Percentiles rank a stretch among this genome's conserved stretches.
phyloP scores from a whole-genome alignment of 306 rosid species.

The Cicer cuneatum region DNA sequence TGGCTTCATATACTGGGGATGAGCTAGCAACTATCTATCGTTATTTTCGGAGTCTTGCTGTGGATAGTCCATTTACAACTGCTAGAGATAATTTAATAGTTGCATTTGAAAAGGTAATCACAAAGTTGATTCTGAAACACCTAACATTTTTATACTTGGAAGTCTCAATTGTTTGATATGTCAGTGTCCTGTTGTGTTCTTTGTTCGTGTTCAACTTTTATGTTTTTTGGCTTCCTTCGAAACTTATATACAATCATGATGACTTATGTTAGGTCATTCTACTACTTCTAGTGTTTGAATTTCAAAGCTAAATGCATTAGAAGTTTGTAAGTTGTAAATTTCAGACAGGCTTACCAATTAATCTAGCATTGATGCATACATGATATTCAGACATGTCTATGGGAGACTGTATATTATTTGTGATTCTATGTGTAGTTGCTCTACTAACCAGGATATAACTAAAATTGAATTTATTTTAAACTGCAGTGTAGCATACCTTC shows the following conservation, averaged over 20 bases:
- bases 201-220: constrained; percentile 12
- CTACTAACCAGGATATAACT: constrained; percentile 7
- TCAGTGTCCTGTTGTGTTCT: constrained; percentile 9
- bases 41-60: constrained; percentile 92
- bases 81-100: constrained; percentile 94
- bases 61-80: constrained; percentile 89
- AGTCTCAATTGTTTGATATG: constrained; percentile 20
- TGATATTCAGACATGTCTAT: background rate
- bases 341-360: constrained; percentile 24
- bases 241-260: constrained; percentile 5
- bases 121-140: constrained; percentile 14
- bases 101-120: constrained; percentile 92
- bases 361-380: constrained; percentile 1
- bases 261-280: constrained; percentile 22
- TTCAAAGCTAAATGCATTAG: constrained; percentile 18
- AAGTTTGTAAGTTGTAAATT: constrained; percentile 12
- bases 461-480: constrained; percentile 15
- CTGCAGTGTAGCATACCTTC: background rate
- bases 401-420: constrained; percentile 1
- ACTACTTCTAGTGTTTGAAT: constrained; percentile 14
- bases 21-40: constrained; percentile 82
- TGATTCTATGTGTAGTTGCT: background rate
- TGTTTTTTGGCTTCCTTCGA: background rate
- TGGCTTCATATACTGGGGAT: constrained; percentile 93
- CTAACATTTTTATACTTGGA: constrained; percentile 28